Evolutionary conservation across 306 rosid genomes (phyloP).

Genomic region (Corylus heterophylla): DNA sequence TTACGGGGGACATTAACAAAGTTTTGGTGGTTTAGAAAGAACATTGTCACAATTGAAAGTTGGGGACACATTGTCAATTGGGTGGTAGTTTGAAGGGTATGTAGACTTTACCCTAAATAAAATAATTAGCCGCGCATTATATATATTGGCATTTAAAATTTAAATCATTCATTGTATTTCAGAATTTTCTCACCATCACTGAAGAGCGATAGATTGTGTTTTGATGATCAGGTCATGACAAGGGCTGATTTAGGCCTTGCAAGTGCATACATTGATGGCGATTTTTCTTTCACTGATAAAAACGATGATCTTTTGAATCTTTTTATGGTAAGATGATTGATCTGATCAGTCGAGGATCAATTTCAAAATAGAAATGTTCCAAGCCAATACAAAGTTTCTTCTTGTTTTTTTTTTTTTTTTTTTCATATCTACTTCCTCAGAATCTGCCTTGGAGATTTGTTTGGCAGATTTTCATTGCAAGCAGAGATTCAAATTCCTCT

Average conservation of each 20-base stretch:
- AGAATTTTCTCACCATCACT: not conserved
- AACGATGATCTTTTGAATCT: conserved; percentile 68
- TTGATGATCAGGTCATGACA: conserved; percentile 63
- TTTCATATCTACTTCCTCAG: not conserved
- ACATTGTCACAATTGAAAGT: too few species aligned
- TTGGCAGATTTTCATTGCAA: conserved; percentile 79
- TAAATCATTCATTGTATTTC: too few species aligned
- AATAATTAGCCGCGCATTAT: too few species aligned
- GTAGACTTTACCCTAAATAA: too few species aligned
- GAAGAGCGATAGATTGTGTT: conserved; percentile 6
- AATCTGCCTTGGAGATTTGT: conserved; percentile 1
- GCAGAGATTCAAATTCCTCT: conserved; percentile 60
- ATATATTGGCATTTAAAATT: too few species aligned
- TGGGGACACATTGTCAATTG: too few species aligned
- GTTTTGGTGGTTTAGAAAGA: too few species aligned
- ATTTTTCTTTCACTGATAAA: conserved; percentile 72
- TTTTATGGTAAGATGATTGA: conserved; percentile 47
- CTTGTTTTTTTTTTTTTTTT: too few species aligned
- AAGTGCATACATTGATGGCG: conserved; percentile 76
- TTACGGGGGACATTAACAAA: too few species aligned
- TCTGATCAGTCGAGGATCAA: not conserved
- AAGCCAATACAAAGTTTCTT: not conserved
- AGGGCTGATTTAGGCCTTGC: conserved; percentile 95
- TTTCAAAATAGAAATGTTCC: not conserved
- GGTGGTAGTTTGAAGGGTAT: too few species aligned